Evolutionary conservation across 306 rosid genomes (phyloP), one percentile per base, ranked within the genome.

Genomic region (Begonia fuchsioides): DNA sequence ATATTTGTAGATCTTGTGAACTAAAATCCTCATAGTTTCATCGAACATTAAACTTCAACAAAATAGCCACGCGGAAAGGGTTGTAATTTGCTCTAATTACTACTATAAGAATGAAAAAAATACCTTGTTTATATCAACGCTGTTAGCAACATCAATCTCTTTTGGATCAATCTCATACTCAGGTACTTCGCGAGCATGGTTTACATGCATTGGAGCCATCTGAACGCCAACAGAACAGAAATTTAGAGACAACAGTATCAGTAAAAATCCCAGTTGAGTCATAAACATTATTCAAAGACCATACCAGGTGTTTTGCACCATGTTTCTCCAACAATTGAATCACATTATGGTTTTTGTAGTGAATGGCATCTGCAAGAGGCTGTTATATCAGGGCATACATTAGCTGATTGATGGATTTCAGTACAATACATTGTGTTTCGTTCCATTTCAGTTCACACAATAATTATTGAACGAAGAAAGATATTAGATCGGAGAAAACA

Each of bases 351-450:
- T 90, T 71, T 43, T 82, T 71, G 54, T 90, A 90, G 68, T 79
- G 70, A 67, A 77, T 45, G 11, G 98, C 98, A 82, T 90, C 98
- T 12, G 78, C 85, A n/a, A 81, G 76, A 67, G 98, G 95, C 98
- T 90, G 64, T 73, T 53, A 41, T 26, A 26, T 26, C 35, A 26
- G 35, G 63, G 72, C 46, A 60, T 60, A 57, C 50, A 61, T 47
- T 47, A 43, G 47, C 55, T 39, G 49, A 44, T 35, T 44, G 7
- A 12, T 13, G 45, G 4, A 41, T 41, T 41, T 41, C 45, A 3
- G 8, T 5, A 26, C 35, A 26, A 26, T 26, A 2, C 35, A 26
- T 5, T 26, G 35, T 8, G 35, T 26, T 26, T 26, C 8, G 35
- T 26, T 26, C 35, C 35, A 4, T 26, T 26, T 26, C 35, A 26